Base-by-base conservation (phyloP, 176 grass and related monocot species). In the Urochloa ruziziensis region DNA sequence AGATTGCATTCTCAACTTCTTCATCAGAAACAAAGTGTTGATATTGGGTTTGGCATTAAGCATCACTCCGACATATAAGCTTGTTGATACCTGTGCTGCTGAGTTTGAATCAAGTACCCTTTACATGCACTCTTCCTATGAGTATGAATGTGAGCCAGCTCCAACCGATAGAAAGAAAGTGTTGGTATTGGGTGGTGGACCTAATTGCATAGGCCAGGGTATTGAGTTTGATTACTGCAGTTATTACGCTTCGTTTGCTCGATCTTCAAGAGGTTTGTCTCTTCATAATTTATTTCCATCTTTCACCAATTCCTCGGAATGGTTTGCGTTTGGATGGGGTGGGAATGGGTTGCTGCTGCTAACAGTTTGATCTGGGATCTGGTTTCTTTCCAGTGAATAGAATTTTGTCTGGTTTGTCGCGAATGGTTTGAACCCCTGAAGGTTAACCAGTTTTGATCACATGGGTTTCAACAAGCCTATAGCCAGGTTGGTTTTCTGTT, bases 201-300 rank as follows among this genome's bases (percentile, higher is more conserved):
- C 97, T 62, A 99, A 99, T 77, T 88, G 97, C 30, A 99, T 99
- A 47, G 96, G 96, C 56, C 96, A 99, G 82, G 93, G 93, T 46
- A 99, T 99, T 21, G 96, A 99, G 70, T 99, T 99, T 81, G 96
- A 99, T 80, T 99, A 99, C 70, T 99, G 96, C 77, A 96, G 96
- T 83, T 99, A 93, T 54, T 93, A 99, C 89, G 93, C 96, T 80
- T 92, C 93, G 24, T 99, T 99, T 80, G 91, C 91, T 0, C 96
- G n/a, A n/a, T n/a, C n/a, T 99, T n/a, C 88, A 84, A 65, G 74
- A 99, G 93, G 96, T 96, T 86, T 43, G 48, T 78, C 67, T 79
- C 33, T 82, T 58, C 71, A 83, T 82, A 53, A 86, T 74, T 70
- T 24, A 39, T 69, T 61, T 27, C 48, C 48, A 75, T n/a, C n/a